Evolutionary conservation across 257 asterid species (phyloP), one percentile per base, ranked within the genome.

Genomic region (Fraxinus excelsior): DNA sequence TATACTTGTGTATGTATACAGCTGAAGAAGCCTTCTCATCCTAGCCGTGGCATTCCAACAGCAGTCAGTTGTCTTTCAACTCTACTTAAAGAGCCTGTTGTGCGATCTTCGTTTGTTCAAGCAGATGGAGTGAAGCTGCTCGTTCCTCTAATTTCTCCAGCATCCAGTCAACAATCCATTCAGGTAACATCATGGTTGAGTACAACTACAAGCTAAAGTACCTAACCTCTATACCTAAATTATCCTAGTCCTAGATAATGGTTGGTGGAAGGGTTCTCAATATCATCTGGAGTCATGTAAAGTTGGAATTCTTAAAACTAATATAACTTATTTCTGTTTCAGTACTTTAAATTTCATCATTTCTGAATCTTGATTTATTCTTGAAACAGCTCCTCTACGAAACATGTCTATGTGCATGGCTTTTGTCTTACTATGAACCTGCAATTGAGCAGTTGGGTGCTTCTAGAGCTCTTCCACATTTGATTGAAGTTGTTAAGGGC

Each of bases 131-230:
- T 94, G 79, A 92, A 90, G 88, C 84, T 92, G 83, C 92, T 94
- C 72, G 81, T 90, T 82, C 97, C 97, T 76, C 84, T 92, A 60
- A 92, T 94, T 84, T 79, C 91, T 86, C 97, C 98, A 74, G 97
- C 94, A 73, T 92, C 98, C 75, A 92, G 91, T 77, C 98, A 94
- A 80, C 98, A 94, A 85, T 94, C 98, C 70, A 92, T 87, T 74
- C 98, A 94, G 97, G 97, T 94, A 82, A 75, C 44, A 23, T 5
- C 28, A 9, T 2, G 53, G 23, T 78, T 79, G 77, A 51, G 37
- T 76, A 34, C 77, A 58, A n/a, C 73, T 29, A 25, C 37, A 69
- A 14, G 26, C 64, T 70, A 35, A 58, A 40, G 21, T 51, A 34
- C 77, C 34, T 31, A 60, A 35, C 31, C 62, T 72, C 62, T 71